These are phyloP conservation scores for Aciculosporium take DNA, from an alignment of 2,329 filamentous ascomycete genomes.

Conservation along the genomic window DNA sequence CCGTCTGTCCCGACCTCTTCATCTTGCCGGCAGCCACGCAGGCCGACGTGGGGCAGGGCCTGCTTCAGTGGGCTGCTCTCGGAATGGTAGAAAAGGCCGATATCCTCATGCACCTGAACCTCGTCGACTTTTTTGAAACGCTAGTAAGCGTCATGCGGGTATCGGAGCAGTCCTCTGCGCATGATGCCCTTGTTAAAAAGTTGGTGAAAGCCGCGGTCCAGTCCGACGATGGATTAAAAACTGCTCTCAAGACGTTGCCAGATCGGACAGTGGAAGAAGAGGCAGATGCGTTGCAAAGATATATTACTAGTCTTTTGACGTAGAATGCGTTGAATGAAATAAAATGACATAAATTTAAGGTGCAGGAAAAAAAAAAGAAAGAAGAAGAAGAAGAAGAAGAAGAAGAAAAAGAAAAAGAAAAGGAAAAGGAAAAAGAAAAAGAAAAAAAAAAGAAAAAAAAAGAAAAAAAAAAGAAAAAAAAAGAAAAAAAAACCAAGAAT, in stretches of 20 bases:
- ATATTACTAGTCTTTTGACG: slow-evolving; percentile 27
- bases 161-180: slow-evolving; percentile 20
- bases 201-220: slow-evolving; percentile 28
- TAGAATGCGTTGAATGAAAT: slow-evolving; percentile 12
- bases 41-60: slow-evolving; percentile 18
- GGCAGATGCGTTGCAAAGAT: slow-evolving; percentile 30
- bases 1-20: slow-evolving; percentile 23
- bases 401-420: too few relatives aligned
- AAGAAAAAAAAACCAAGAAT: too few relatives aligned
- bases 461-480: too few relatives aligned
- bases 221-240: slow-evolving; percentile 24
- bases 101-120: slow-evolving; percentile 32
- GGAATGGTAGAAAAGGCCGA: slow-evolving; percentile 37
- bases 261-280: slow-evolving; percentile 38
- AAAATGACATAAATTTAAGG: not conserved
- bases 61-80: slow-evolving; percentile 37
- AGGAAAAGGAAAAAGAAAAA: too few relatives aligned
- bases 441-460: too few relatives aligned
- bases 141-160: slow-evolving; percentile 34
- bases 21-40: slow-evolving; percentile 9
- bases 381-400: too few relatives aligned
- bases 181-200: slow-evolving; percentile 22
- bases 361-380: not conserved
- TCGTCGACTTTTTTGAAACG: slow-evolving; percentile 40
- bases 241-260: slow-evolving; percentile 27